Base-by-base conservation (phyloP, 768 basidiomycete genomes). In the Leccinellum luteum region DNA sequence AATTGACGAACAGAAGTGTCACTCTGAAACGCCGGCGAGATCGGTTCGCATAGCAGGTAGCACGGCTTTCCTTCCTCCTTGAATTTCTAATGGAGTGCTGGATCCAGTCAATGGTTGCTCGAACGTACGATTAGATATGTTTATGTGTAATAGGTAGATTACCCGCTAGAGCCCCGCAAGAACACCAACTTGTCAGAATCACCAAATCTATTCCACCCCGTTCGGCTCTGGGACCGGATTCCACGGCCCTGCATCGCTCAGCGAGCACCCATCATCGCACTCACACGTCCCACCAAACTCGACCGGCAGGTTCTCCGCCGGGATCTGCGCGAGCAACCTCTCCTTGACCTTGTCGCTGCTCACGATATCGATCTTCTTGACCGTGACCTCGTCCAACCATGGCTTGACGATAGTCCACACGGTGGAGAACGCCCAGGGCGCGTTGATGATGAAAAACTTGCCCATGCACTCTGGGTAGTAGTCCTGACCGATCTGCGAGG, bases 361-460 rank as follows among this genome's bases (percentile, higher is more conserved):
- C 52, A 97, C 70, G 69, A 99, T 95, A 62, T 88, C 84, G 69
- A 99, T 95, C 85, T 99, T 98, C 60, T 81, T 81, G 51, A 96
- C 94, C 28, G 96, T 99, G 27, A 95, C 97, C 64, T 87, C 86
- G 74, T 98, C 96, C 65, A 99, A 78, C 92, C 92, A 98, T 3
- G 85, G 86, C 78, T 92, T 96, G 78, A 98, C 84, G 62, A 94
- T 70, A 19, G 77, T 69, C 95, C 95, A 99, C 21, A 96, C 89
- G 38, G 88, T 82, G 51, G 84, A 82, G 78, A 99, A 99, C 52
- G 85, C 81, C 86, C 89, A 98, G 0, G 96, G 96, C 0, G 93
- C 91, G 69, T 98, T 98, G 82, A 97, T 90, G 81, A 98, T 94
- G 80, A 92, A 99, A 79, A 99, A 98, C 71, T 91, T 92, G 78